Base-by-base conservation (phyloP, 176 grass and related monocot species). In the Pharus latifolius region DNA sequence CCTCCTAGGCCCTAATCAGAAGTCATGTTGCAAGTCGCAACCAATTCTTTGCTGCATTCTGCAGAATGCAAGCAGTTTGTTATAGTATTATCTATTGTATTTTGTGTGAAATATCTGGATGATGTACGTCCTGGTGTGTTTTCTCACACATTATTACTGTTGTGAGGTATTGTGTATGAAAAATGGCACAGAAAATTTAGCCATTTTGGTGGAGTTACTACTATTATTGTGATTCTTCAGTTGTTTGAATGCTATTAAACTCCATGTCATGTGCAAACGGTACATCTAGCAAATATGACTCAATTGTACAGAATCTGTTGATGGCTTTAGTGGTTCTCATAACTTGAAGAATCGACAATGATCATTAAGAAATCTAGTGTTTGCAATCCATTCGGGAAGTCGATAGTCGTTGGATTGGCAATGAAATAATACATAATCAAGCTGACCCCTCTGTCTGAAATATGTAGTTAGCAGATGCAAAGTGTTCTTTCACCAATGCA, bases 401-500 rank as follows among this genome's bases (percentile, higher is more conserved):
- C 3, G 50, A 67, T 27, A 16, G 28, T 49, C 22, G 5, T 25
- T 61, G 55, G 12, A 37, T 30, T 55, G 28, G 44, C 4, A 47
- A 41, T 48, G 24, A 10, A n/a, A 20, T 6, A n/a, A 24, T 6
- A 3, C 10, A 44, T 30, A 70, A 47, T 71, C 66, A 96, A 76
- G 52, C 27, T 30, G 63, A 83, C 15, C 27, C 79, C 11, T 84
- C 50, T 0, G 52, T 77, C 66, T 79, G 81, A 67, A 99, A 67
- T 61, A 51, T 49, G 35, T 99, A 91, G 60, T 31, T 84, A 44
- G 82, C 79, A 57, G 84, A 64, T 68, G 90, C 79, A 32, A 95
- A 95, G 70, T 99, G 90, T 24, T 81, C 74, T 87, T 95, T 95
- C 60, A 99, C 96, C 76, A 86, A 52, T 28, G 90, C 68, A 56